phyloP scores from a whole-genome alignment of 768 basidiomycete species.

The Dendrothele bispora region DNA sequence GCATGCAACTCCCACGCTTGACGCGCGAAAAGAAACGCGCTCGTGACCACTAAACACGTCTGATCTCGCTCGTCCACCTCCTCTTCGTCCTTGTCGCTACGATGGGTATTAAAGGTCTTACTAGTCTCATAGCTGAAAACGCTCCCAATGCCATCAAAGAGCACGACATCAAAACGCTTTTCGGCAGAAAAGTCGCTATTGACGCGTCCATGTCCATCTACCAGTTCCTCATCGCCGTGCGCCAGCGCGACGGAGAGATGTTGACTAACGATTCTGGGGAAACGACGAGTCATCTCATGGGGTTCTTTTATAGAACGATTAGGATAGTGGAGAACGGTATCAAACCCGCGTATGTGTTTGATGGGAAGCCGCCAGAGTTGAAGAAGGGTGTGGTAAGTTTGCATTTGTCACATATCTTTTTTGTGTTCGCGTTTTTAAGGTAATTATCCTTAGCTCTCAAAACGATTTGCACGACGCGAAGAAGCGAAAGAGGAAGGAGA shows the following conservation, averaged over 20 bases:
- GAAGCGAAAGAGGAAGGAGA: slow-evolving; percentile 95
- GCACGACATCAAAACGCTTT: slow-evolving; percentile 95
- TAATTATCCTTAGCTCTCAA: slow-evolving; percentile 79
- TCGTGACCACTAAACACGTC: too few relatives aligned
- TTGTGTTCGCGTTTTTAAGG: background rate
- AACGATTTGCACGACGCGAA: slow-evolving; percentile 88
- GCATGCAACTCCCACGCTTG: too few relatives aligned
- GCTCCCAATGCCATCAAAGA: slow-evolving; percentile 88
- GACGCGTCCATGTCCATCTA: slow-evolving; percentile 98
- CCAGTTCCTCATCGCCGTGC: slow-evolving; percentile 97
- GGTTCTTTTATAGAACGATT: slow-evolving; percentile 96
- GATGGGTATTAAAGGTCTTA: slow-evolving; percentile 97
- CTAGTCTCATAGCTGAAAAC: slow-evolving; percentile 84
- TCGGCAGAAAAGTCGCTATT: slow-evolving; percentile 97
- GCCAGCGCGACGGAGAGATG: slow-evolving; percentile 95
- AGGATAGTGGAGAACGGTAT: slow-evolving; percentile 98
- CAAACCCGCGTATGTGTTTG: slow-evolving; percentile 97
- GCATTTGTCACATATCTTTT: background rate
- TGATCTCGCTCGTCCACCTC: slow-evolving; percentile 2
- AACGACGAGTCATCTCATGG: slow-evolving; percentile 98
- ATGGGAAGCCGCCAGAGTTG: slow-evolving; percentile 96
- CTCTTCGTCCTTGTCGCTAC: slow-evolving; percentile 27
- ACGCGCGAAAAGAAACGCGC: too few relatives aligned
- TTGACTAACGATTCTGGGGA: slow-evolving; percentile 97
- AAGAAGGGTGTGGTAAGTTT: slow-evolving; percentile 96